A percentile compares a stretch with the other conserved stretches of the same genome.
Conservation (phyloP, 441 rosid species). For the Pelargonium fulgidum region DNA sequence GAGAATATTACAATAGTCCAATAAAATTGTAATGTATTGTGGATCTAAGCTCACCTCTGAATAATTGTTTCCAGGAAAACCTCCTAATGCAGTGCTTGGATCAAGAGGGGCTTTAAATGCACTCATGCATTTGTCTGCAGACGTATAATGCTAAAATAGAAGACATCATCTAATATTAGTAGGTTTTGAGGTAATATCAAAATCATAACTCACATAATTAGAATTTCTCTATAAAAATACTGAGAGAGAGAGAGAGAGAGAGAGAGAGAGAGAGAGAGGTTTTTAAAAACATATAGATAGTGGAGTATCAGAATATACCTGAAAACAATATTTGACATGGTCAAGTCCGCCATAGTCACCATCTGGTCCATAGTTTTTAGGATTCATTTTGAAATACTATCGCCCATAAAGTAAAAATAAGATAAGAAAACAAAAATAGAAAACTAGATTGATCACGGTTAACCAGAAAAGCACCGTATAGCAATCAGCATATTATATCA, state of each 20-base stretch:
- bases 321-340: slow-evolving; percentile 82
- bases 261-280: not conserved
- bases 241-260: no score
- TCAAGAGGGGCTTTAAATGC: slow-evolving; percentile 97
- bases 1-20: slow-evolving; percentile 13
- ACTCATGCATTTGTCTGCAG: slow-evolving; percentile 85
- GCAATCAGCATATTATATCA: not conserved
- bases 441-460: slow-evolving; percentile 13
- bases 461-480: not conserved
- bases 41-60: slow-evolving; percentile 57
- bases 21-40: slow-evolving; percentile 17
- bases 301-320: slow-evolving; percentile 44
- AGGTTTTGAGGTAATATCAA: slow-evolving; percentile 10
- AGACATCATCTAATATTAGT: slow-evolving; percentile 17
- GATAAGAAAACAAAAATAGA: slow-evolving; percentile 7
- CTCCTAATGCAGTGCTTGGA: slow-evolving; percentile 94
- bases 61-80: slow-evolving; percentile 78
- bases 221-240: not conserved
- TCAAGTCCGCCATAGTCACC: slow-evolving; percentile 63
- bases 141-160: slow-evolving; percentile 74
- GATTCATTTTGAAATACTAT: slow-evolving; percentile 94
- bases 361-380: slow-evolving; percentile 43
- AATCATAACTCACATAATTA: not conserved
- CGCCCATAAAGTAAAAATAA: slow-evolving; percentile 21
- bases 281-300: slow-evolving; percentile 1